Evolutionary conservation across 1,284 basidiomycete genomes (phyloP).

Genomic region (Sanghuangporus baumii): DNA sequence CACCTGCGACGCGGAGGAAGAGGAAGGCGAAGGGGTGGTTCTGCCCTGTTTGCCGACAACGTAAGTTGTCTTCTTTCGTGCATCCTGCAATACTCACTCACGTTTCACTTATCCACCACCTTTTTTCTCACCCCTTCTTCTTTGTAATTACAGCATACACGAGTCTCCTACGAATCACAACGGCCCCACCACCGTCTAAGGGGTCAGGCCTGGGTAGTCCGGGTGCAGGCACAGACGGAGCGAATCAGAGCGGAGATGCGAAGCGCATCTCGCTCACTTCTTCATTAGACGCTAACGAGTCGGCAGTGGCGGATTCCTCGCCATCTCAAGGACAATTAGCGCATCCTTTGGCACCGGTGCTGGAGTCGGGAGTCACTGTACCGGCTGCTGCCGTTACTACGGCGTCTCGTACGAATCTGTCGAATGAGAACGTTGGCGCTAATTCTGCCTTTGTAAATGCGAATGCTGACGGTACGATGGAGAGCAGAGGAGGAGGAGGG

Average conservation of each 20-base stretch:
- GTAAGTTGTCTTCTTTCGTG: constrained; percentile 34
- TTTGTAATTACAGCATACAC: constrained; percentile 65
- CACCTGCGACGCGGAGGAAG: constrained; percentile 52
- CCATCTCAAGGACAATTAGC: not conserved
- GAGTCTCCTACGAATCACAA: constrained; percentile 78
- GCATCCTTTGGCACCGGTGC: constrained; percentile 1
- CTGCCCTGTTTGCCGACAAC: constrained; percentile 90
- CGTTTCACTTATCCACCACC: not conserved
- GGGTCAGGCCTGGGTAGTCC: not conserved
- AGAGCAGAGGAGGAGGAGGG: not conserved
- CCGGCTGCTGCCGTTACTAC: not conserved
- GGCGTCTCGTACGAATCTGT: too few relatives aligned
- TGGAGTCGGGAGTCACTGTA: not conserved
- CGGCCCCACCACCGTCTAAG: constrained; percentile 45
- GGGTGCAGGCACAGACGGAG: not conserved
- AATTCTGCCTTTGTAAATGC: not conserved
- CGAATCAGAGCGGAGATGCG: not conserved
- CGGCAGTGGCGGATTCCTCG: not conserved
- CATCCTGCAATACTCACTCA: too few relatives aligned
- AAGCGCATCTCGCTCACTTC: constrained; percentile 14
- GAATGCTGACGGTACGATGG: not conserved
- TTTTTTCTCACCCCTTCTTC: constrained; percentile 10
- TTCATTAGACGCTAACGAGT: not conserved
- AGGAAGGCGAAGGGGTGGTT: constrained; percentile 92
- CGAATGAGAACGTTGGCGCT: not conserved